phyloP scores from a whole-genome alignment of 352 stramenopile genomes.

The Phytophthora citricola region DNA sequence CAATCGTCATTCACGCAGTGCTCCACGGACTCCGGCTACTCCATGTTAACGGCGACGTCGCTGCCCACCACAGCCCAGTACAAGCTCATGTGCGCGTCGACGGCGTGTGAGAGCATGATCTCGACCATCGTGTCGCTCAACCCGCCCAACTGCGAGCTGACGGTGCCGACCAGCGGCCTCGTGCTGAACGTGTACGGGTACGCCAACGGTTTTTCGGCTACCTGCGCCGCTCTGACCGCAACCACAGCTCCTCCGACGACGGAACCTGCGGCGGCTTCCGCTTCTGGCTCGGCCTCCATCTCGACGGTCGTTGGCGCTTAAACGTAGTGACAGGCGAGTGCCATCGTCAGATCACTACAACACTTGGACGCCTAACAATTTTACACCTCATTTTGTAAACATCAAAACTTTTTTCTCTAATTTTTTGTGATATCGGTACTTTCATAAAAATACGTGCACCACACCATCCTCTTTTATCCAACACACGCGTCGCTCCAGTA shows the following conservation, averaged over 20 bases:
- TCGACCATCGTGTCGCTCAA: constrained; percentile 15
- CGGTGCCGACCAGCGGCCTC: constrained; percentile 28
- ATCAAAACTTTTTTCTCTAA: too few relatives aligned
- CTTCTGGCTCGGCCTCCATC: neutral
- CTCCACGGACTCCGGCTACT: constrained; percentile 30
- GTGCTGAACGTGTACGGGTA: constrained; percentile 33
- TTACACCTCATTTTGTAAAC: too few relatives aligned
- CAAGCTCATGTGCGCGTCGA: constrained; percentile 31
- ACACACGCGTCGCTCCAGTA: too few relatives aligned
- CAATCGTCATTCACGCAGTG: constrained; percentile 24
- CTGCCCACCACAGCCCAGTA: constrained; percentile 32
- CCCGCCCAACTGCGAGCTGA: constrained; percentile 34
- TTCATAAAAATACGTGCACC: neutral
- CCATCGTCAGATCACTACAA: too few relatives aligned
- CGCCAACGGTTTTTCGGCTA: constrained; percentile 28
- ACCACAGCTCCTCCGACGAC: neutral
- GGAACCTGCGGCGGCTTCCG: neutral
- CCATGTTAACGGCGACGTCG: constrained; percentile 30
- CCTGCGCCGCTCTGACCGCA: constrained; percentile 8
- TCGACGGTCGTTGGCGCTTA: neutral
- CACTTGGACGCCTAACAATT: too few relatives aligned
- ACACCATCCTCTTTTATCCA: constrained; percentile 1
- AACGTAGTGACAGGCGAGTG: neutral
- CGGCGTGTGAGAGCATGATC: constrained; percentile 32
- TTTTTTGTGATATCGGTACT: too few relatives aligned